Evolutionary conservation across 768 basidiomycete genomes (phyloP), one percentile per base, ranked within the genome.

Genomic region (Chalciporus pseudorubinellus): DNA sequence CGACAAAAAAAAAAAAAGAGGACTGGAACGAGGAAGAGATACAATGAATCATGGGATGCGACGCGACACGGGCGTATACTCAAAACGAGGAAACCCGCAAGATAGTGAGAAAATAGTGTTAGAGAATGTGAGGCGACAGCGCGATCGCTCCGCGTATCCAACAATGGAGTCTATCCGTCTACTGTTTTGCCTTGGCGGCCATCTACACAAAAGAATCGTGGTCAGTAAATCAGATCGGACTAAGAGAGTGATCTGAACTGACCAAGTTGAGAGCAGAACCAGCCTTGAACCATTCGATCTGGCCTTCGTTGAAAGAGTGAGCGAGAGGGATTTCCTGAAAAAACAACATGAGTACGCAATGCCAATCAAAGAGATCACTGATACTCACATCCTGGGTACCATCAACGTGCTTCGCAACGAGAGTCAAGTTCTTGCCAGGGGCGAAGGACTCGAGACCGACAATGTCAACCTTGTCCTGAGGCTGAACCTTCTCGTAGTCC

Each of bases 231-330:
- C 3, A 44, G 12, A 34, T 36, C 3, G n/a, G 6, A 11, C 13
- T 11, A 19, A 11, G 1, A 10, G 4, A 28, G 28, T 24, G 20
- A 28, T 20, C 19, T 38, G 18, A 3, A 77, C 81, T 34, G 59
- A 91, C 87, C 73, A 93, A 65, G 80, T 95, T 94, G 47, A 95
- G 83, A 16, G 92, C 92, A 59, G 89, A 92, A 38, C 95, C 95
- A 63, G 93, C 93, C 80, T 94, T 95, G 85, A 97, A 98, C 95
- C 95, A 97, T 61, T 82, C 92, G 66, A 97, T 95, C 74, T 97
- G 95, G 42, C 92, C 92, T 72, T 92, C 87, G 68, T 98, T 98
- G 80, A 97, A 98, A 12, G 92, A 89, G 72, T 97, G 93, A 21
- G 91, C 89, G 53, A 94, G 84, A 19, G 79, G 43, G 59, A 95